Conservation (phyloP, 768 basidiomycete genomes). For the Termitomyces sp. region DNA sequence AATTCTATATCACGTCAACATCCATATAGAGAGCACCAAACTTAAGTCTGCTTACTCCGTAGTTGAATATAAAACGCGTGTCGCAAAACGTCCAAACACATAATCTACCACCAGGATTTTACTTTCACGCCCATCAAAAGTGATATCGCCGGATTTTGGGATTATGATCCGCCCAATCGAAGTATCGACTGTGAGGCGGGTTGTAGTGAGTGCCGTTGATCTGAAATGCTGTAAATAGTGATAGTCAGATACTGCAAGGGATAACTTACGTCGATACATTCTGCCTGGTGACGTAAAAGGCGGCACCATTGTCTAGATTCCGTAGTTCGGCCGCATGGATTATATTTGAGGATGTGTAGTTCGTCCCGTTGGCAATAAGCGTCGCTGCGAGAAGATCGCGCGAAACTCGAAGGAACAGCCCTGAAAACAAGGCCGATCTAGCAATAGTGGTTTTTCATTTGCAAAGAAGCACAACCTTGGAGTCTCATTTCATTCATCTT, state of each 20-base stretch:
- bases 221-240: slow-evolving; percentile 16
- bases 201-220: slow-evolving; percentile 38
- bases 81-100: slow-evolving; percentile 30
- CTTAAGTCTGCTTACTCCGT: slow-evolving; percentile 30
- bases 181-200: slow-evolving; percentile 36
- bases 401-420: slow-evolving; percentile 48
- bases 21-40: background rate
- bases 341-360: slow-evolving; percentile 37
- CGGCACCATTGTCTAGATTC: slow-evolving; percentile 37
- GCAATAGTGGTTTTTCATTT: background rate
- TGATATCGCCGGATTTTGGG: slow-evolving; percentile 32
- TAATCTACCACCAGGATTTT: slow-evolving; percentile 47
- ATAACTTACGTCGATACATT: slow-evolving; percentile 30
- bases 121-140: slow-evolving; percentile 42
- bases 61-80: slow-evolving; percentile 38
- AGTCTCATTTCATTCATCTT: slow-evolving; percentile 51
- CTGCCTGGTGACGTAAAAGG: slow-evolving; percentile 47
- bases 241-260: background rate
- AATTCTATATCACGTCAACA: slow-evolving; percentile 24
- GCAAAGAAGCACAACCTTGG: slow-evolving; percentile 29
- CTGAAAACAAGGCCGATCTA: slow-evolving; percentile 15
- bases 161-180: slow-evolving; percentile 31
- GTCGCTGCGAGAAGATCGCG: slow-evolving; percentile 38
- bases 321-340: slow-evolving; percentile 42
- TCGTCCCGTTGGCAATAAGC: slow-evolving; percentile 45